Evolutionary conservation across 192 early-diverging fungal species (phyloP).

Genomic region (Umbelopsis vinacea): DNA sequence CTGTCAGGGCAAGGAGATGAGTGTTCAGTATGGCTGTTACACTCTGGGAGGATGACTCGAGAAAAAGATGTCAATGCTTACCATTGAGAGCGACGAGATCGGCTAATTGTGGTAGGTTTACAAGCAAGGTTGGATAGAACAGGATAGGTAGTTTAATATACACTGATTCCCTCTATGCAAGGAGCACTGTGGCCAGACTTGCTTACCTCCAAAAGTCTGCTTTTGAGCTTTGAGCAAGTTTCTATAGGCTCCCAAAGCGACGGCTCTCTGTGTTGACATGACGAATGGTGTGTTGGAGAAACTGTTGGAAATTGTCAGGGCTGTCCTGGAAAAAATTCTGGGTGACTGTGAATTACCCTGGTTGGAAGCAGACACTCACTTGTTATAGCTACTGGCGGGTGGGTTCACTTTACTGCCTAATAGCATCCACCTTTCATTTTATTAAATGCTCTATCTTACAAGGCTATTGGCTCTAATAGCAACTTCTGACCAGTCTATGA

Average conservation of each 20-base stretch:
- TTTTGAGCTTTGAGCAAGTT: slow-evolving; percentile 35
- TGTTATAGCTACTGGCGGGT: too few species aligned
- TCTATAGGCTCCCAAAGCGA: slow-evolving; percentile 28
- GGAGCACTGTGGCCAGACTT: background rate
- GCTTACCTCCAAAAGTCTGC: slow-evolving; percentile 34
- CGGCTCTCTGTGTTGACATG: slow-evolving; percentile 4
- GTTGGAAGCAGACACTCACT: background rate
- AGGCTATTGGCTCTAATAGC: too few species aligned
- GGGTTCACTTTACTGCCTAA: too few species aligned
- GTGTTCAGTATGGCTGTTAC: background rate
- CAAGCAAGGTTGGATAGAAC: too few species aligned
- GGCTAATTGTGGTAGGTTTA: background rate
- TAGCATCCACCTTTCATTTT: too few species aligned
- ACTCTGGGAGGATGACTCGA: background rate
- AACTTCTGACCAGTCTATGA: too few species aligned
- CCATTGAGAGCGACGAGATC: slow-evolving; percentile 29
- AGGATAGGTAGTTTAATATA: too few species aligned
- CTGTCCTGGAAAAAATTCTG: background rate
- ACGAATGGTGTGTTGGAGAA: background rate
- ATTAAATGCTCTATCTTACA: too few species aligned
- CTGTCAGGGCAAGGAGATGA: background rate
- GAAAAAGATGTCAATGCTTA: background rate
- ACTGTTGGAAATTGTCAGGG: background rate
- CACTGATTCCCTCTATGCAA: too few species aligned
- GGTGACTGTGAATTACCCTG: background rate